phyloP scores from a whole-genome alignment of 2,329 filamentous ascomycete species.

The Metarhizium album region DNA sequence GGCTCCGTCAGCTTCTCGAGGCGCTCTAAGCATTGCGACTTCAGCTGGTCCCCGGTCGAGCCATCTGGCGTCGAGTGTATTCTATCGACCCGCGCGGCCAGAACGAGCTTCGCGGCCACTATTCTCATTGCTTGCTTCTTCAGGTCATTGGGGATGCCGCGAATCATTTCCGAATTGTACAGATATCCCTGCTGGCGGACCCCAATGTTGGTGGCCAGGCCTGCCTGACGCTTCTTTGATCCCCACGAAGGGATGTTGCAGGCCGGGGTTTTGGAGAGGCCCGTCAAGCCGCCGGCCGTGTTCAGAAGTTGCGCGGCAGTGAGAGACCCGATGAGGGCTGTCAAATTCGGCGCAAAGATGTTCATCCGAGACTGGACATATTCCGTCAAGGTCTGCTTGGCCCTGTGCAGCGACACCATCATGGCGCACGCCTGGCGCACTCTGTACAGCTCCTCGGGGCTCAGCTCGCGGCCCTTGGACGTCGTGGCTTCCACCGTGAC shows the following conservation, averaged over 20 bases:
- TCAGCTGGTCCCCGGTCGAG: conserved; percentile 70
- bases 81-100: conserved; percentile 86
- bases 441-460: conserved; percentile 59
- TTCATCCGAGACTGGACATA: conserved; percentile 98
- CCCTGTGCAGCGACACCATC: conserved; percentile 75
- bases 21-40: conserved; percentile 70
- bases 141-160: conserved; percentile 71
- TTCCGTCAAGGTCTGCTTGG: conserved; percentile 77
- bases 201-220: conserved; percentile 85
- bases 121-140: conserved; percentile 94
- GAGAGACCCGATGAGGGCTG: conserved; percentile 78
- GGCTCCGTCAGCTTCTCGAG: conserved; percentile 90
- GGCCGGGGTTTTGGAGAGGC: conserved; percentile 81
- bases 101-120: conserved; percentile 81
- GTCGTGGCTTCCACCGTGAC: conserved; percentile 91
- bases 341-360: conserved; percentile 88
- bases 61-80: conserved; percentile 75
- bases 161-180: conserved; percentile 83
- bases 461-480: conserved; percentile 70
- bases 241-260: conserved; percentile 89
- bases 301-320: conserved; percentile 96
- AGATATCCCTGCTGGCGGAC: conserved; percentile 87
- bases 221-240: conserved; percentile 74
- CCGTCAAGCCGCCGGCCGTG: conserved; percentile 77
- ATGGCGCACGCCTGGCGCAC: conserved; percentile 76